Evolutionary conservation across 75 land plant species (phyloP), one percentile per base, ranked within the genome.

Genomic region (Sequoia sempervirens): DNA sequence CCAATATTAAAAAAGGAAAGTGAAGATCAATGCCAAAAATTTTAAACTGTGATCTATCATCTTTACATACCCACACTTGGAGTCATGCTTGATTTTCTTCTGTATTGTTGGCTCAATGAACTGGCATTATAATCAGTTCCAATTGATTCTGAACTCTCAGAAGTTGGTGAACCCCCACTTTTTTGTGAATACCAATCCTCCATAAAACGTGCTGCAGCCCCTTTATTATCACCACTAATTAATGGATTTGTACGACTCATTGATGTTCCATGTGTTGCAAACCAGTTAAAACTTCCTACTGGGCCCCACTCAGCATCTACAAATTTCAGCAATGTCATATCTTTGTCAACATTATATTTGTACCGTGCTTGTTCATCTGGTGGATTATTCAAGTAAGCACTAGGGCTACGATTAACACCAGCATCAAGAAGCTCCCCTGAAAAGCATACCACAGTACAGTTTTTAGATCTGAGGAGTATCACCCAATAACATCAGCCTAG

Each of bases 131-230:
- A 37, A 64, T 72, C 80, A 34, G 85, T 38, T 56, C 68, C 79
- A 56, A 84, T 84, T 61, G 84, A 45, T 56, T 79, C 61, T 83
- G 47, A 52, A 52, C 72, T 72, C 37, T 64, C 23, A 41, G 47
- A 53, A 80, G 37, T 52, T 53, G n/a, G 36, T 28, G 56, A 81
- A 52, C 38, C 28, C 10, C 23, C 58, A 80, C 69, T 82, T 64
- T 76, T 89, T 50, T 88, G 83, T 9, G 89, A 88, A 87, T 90
- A 92, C 99, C 99, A 98, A 83, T 98, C 99, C 83, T 98, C 99
- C 99, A 98, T 98, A 86, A 98, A 96, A 46, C 99, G 91, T 78
- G 99, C 93, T 85, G 99, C 99, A 74, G 99, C 99, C 45, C 99
- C 99, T 89, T 98, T 96, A 84, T 98, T 98, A 76, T 98, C 99